These are phyloP conservation scores for Aspergillus avenaceus DNA, from an alignment of 495 filamentous ascomycete genomes.

Conservation along the genomic window DNA sequence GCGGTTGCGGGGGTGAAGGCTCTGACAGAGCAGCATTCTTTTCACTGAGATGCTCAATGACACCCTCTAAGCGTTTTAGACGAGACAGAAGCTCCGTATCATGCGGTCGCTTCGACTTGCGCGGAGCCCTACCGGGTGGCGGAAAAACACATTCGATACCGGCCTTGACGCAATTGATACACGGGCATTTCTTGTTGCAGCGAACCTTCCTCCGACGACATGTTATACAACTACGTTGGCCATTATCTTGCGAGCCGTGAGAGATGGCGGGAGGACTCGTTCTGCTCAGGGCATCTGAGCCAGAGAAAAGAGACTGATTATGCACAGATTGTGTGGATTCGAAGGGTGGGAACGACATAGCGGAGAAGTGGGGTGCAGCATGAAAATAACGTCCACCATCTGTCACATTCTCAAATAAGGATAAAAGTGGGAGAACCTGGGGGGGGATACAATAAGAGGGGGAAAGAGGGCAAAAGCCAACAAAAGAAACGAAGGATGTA, in stretches of 20 bases:
- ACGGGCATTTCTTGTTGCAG: constrained; percentile 81
- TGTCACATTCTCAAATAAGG: constrained; percentile 8
- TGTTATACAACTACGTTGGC: constrained; percentile 75
- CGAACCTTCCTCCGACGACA: constrained; percentile 81
- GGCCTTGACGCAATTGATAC: constrained; percentile 76
- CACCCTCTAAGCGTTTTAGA: constrained; percentile 72
- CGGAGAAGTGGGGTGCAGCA: neutral
- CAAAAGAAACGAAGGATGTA: neutral
- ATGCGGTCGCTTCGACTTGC: constrained; percentile 60
- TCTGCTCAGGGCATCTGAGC: constrained; percentile 6
- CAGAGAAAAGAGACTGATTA: neutral
- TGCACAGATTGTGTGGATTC: constrained; percentile 4
- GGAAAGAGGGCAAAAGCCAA: neutral
- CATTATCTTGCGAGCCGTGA: constrained; percentile 30
- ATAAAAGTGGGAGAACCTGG: neutral
- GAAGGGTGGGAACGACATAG: constrained; percentile 28
- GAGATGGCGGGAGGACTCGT: constrained; percentile 6
- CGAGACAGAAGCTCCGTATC: constrained; percentile 77
- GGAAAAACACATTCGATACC: constrained; percentile 82
- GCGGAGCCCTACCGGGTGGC: constrained; percentile 73
- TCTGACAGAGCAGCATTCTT: constrained; percentile 10
- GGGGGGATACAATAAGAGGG: neutral
- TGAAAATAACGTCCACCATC: constrained; percentile 1
- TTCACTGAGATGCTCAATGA: constrained; percentile 63
- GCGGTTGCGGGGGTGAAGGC: constrained; percentile 8